phyloP scores from a whole-genome alignment of 495 filamentous ascomycete genomes.

The Daldinia vernicosa region DNA sequence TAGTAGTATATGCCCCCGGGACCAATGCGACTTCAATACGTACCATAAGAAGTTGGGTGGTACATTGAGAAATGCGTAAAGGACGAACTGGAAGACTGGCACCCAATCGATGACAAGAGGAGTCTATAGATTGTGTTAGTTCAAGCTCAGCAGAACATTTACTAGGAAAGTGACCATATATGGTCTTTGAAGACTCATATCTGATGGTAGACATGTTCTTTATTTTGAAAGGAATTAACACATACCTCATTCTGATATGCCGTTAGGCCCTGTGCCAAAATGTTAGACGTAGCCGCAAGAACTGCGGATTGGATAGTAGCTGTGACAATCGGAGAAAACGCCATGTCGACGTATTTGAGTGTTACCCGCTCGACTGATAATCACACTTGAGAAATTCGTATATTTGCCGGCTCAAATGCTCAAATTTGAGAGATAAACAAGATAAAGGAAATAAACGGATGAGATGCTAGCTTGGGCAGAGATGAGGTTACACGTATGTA shows the following conservation, averaged over 20 bases:
- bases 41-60: conserved; percentile 94
- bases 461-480: background rate
- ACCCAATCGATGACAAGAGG: conserved; percentile 65
- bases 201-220: background rate
- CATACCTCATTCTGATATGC: conserved; percentile 71
- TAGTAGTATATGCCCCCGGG: background rate
- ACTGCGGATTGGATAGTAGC: conserved; percentile 76
- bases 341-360: conserved; percentile 36
- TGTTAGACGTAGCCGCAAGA: conserved; percentile 78
- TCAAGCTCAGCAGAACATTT: background rate
- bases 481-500: background rate
- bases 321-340: conserved; percentile 64
- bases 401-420: background rate
- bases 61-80: conserved; percentile 77
- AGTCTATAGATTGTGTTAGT: conserved; percentile 50
- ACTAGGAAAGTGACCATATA: background rate
- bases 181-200: background rate
- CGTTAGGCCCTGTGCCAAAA: conserved; percentile 81
- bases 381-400: background rate
- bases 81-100: conserved; percentile 78
- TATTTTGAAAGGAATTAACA: conserved; percentile 1
- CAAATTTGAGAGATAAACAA: background rate
- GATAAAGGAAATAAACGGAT: background rate
- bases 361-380: background rate
- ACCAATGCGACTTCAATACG: conserved; percentile 27